phyloP scores from a whole-genome alignment of 208 protist genomes.

The Acanthamoeba sp. region DNA sequence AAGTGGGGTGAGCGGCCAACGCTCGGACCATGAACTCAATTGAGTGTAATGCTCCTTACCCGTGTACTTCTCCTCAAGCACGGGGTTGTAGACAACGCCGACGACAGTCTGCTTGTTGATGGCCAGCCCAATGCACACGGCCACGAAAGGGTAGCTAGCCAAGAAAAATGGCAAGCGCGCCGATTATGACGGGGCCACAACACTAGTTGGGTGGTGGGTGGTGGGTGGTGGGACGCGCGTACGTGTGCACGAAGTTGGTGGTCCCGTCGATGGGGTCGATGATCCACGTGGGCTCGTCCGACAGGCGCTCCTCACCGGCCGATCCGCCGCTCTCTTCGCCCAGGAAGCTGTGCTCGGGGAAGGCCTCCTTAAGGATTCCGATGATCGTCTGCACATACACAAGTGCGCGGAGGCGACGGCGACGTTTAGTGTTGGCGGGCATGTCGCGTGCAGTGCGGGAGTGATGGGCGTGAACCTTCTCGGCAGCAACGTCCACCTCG shows the following conservation, averaged over 20 bases:
- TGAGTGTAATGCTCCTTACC: not conserved
- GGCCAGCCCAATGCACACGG: constrained; percentile 80
- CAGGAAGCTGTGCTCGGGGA: constrained; percentile 76
- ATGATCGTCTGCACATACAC: constrained; percentile 63
- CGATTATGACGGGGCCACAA: no score
- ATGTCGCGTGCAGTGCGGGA: not conserved
- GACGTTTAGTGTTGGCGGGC: not conserved
- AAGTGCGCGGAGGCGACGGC: no score
- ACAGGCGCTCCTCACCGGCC: constrained; percentile 70
- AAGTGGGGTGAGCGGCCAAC: no score
- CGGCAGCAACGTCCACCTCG: constrained; percentile 78
- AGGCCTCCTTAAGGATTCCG: constrained; percentile 9
- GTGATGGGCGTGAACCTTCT: not conserved
- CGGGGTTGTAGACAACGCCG: constrained; percentile 81
- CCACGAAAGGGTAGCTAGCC: constrained; percentile 78
- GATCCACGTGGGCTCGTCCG: constrained; percentile 81
- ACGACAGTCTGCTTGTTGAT: constrained; percentile 75
- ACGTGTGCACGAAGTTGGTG: constrained; percentile 84
- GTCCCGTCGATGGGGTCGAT: constrained; percentile 84
- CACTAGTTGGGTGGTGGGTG: not conserved
- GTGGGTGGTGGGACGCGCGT: not conserved
- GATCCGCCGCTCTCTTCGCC: constrained; percentile 81
- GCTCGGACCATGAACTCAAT: no score
- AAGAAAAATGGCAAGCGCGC: not conserved
- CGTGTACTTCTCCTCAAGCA: constrained; percentile 77